Conservation (phyloP, 805 yeast species). For the Danielozyma ontarioensis region DNA sequence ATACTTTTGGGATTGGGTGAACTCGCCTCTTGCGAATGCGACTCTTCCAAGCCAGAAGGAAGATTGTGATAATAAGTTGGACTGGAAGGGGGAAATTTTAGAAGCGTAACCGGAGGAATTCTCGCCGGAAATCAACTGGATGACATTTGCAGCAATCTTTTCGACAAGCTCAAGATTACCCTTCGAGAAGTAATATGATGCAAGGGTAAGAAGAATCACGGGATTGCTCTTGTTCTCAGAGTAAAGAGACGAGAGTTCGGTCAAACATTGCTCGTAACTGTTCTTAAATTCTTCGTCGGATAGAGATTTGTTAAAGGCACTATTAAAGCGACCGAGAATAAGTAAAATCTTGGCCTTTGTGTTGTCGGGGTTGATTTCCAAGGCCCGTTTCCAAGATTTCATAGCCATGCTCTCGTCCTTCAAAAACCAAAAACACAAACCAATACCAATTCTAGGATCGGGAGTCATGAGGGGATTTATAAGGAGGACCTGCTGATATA, state of each 20-base stretch:
- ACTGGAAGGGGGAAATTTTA: slow-evolving; percentile 22
- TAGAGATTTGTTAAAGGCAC: slow-evolving; percentile 50
- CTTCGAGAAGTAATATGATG: slow-evolving; percentile 67
- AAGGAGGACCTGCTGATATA: slow-evolving; percentile 78
- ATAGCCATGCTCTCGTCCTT: slow-evolving; percentile 74
- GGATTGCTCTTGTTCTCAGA: slow-evolving; percentile 45
- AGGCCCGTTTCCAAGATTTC: slow-evolving; percentile 76
- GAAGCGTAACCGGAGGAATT: slow-evolving; percentile 2
- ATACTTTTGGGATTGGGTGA: slow-evolving; percentile 61
- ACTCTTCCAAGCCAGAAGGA: slow-evolving; percentile 84
- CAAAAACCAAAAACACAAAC: slow-evolving; percentile 87
- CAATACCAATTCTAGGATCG: slow-evolving; percentile 92
- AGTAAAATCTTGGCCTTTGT: slow-evolving; percentile 60
- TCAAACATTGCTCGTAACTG: slow-evolving; percentile 56
- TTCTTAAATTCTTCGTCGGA: slow-evolving; percentile 58
- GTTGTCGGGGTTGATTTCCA: slow-evolving; percentile 59
- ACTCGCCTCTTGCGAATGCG: slow-evolving; percentile 54
- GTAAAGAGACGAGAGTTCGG: slow-evolving; percentile 35
- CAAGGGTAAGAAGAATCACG: slow-evolving; percentile 60
- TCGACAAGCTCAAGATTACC: slow-evolving; percentile 55
- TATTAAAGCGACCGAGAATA: slow-evolving; percentile 63
- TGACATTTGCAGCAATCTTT: slow-evolving; percentile 49
- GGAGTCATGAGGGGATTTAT: slow-evolving; percentile 77
- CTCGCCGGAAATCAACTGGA: slow-evolving; percentile 20
- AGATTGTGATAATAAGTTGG: slow-evolving; percentile 30